These are phyloP conservation scores for Pseudogymnoascus sp. DNA, from an alignment of 2,329 filamentous ascomycete species.

Conservation along the genomic window DNA sequence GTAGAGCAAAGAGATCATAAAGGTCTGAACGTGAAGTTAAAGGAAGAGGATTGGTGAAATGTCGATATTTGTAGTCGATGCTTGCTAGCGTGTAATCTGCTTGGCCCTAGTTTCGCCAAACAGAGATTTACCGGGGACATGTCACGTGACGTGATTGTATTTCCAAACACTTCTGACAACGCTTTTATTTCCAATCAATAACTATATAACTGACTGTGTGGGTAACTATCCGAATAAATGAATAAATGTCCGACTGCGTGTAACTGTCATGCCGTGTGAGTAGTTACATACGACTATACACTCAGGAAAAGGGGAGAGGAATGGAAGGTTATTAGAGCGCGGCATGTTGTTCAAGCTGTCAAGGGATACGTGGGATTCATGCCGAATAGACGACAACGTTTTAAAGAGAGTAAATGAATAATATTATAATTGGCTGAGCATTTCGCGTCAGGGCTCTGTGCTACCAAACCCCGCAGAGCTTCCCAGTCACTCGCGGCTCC, in stretches of 20 bases:
- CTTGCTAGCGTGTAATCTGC: background rate
- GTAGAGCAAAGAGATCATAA: background rate
- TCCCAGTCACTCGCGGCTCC: background rate
- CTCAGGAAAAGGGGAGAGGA: background rate
- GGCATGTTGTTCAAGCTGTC: too few species aligned
- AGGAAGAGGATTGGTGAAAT: conserved; percentile 9
- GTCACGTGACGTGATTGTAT: background rate
- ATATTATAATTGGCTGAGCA: background rate
- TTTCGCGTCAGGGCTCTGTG: background rate
- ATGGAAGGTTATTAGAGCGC: too few species aligned
- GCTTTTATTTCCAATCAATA: background rate
- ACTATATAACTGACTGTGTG: background rate
- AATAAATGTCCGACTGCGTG: too few species aligned
- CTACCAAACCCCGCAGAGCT: background rate
- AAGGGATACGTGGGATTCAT: too few species aligned
- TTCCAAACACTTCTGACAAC: background rate
- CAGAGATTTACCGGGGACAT: background rate
- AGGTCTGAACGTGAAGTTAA: background rate
- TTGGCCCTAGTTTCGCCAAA: conserved; percentile 9
- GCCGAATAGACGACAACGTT: too few species aligned
- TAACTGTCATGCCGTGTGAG: background rate
- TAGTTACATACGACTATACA: background rate
- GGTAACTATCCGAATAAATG: background rate
- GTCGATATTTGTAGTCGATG: conserved; percentile 10
- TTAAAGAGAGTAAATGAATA: background rate